Evolutionary conservation across 805 yeast species (phyloP).

Genomic region (Starmerella apicola): DNA sequence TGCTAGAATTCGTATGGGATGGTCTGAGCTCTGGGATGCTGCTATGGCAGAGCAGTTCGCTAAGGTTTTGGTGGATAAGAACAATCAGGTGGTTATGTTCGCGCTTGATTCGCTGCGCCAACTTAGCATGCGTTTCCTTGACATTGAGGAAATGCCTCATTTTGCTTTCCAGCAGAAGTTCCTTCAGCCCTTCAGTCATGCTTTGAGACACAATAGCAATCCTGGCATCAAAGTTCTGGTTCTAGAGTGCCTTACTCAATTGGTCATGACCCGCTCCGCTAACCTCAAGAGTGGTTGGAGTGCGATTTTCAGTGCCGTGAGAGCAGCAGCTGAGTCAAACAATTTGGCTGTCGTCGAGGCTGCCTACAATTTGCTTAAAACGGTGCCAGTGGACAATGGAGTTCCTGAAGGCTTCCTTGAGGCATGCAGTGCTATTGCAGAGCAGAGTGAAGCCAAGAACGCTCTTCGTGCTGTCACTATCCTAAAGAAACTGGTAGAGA

Average conservation of each 20-base stretch:
- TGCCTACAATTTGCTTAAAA: slow-evolving; percentile 12
- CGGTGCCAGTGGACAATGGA: slow-evolving; percentile 28
- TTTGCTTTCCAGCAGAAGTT: slow-evolving; percentile 93
- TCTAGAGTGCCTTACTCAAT: slow-evolving; percentile 74
- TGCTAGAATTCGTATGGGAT: slow-evolving; percentile 89
- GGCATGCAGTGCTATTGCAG: slow-evolving; percentile 69
- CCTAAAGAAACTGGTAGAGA: slow-evolving; percentile 35
- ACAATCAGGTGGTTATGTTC: slow-evolving; percentile 66
- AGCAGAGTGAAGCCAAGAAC: slow-evolving; percentile 63
- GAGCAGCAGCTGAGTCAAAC: slow-evolving; percentile 46
- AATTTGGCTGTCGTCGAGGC: slow-evolving; percentile 9
- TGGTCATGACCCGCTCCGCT: slow-evolving; percentile 62
- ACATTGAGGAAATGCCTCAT: slow-evolving; percentile 86
- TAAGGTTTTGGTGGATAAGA: slow-evolving; percentile 67
- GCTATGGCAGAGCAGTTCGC: slow-evolving; percentile 85
- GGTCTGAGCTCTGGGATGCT: slow-evolving; percentile 84
- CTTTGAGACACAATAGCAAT: slow-evolving; percentile 54
- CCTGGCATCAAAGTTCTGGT: slow-evolving; percentile 75
- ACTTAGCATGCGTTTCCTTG: slow-evolving; percentile 80
- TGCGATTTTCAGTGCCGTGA: slow-evolving; percentile 68
- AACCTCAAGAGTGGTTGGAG: slow-evolving; percentile 90
- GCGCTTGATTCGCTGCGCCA: slow-evolving; percentile 93
- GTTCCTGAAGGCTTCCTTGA: slow-evolving; percentile 38
- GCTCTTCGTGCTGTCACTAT: slow-evolving; percentile 73
- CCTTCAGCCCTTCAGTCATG: slow-evolving; percentile 75